These are phyloP conservation scores for Arctium lappa DNA, from an alignment of 129 eudicot species.

Conservation along the genomic window DNA sequence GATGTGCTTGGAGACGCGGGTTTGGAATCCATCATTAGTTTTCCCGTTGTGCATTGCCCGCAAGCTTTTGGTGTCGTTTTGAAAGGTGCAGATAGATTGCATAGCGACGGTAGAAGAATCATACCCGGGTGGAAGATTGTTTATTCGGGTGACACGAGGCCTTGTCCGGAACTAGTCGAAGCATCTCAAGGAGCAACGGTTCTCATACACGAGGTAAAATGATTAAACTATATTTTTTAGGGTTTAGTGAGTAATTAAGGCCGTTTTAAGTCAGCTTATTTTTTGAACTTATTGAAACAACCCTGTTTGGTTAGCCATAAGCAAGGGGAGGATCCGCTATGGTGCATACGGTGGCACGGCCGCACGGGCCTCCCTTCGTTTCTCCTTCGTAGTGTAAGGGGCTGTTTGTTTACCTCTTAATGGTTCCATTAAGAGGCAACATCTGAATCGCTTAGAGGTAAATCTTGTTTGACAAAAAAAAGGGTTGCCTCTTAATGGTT, in stretches of 20 bases:
- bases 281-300: not conserved
- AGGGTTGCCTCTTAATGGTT: too few species aligned
- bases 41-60: slow-evolving; percentile 87
- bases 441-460: too few species aligned
- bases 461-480: too few species aligned
- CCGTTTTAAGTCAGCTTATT: not conserved
- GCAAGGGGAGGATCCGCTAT: too few species aligned
- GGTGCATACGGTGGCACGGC: too few species aligned
- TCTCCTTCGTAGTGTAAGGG: too few species aligned
- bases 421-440: too few species aligned
- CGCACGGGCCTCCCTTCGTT: too few species aligned
- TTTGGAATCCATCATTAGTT: slow-evolving; percentile 61
- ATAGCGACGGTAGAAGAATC: slow-evolving; percentile 39
- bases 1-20: slow-evolving; percentile 67
- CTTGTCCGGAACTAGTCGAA: slow-evolving; percentile 67
- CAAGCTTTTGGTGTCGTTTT: slow-evolving; percentile 74
- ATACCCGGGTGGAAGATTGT: slow-evolving; percentile 94
- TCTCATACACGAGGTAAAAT: slow-evolving; percentile 88
- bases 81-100: slow-evolving; percentile 51
- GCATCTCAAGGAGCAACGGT: slow-evolving; percentile 88
- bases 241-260: too few species aligned
- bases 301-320: not conserved
- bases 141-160: slow-evolving; percentile 93
- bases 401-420: too few species aligned
- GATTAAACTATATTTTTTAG: not conserved